Conservation (phyloP, 2,329 filamentous ascomycete species). For the Fusarium cyanostomum region DNA sequence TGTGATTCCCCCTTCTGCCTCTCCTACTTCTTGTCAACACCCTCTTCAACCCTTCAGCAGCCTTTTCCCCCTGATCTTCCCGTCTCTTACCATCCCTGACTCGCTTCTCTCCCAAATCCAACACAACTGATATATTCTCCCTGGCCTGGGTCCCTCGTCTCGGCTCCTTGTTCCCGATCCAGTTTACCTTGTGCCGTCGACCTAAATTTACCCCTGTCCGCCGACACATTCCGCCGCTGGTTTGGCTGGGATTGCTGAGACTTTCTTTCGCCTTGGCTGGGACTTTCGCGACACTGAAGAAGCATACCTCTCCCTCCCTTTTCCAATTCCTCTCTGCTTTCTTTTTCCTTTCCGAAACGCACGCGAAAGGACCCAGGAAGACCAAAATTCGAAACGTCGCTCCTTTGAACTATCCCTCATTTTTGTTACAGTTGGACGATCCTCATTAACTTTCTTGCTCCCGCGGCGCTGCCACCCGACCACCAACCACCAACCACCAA, state of each 20-base stretch:
- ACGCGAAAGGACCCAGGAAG: neutral
- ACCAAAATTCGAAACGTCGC: neutral
- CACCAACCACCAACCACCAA: conserved; percentile 4
- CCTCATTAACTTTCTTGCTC: neutral
- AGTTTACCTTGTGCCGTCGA: conserved; percentile 15
- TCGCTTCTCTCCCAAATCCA: conserved; percentile 16
- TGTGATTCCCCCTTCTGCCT: neutral
- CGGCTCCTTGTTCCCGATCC: conserved; percentile 22
- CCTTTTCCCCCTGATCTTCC: conserved; percentile 30
- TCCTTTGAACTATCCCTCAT: neutral
- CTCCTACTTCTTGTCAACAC: conserved; percentile 6
- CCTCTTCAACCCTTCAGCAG: conserved; percentile 6
- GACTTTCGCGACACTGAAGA: neutral
- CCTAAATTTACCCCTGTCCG: conserved; percentile 20
- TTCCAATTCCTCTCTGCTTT: conserved; percentile 11
- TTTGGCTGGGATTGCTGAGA: conserved; percentile 36
- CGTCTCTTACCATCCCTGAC: conserved; percentile 18
- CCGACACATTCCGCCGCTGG: conserved; percentile 14
- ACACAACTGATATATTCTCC: conserved; percentile 8
- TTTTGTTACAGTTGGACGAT: neutral
- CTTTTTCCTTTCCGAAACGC: conserved; percentile 2
- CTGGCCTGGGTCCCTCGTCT: conserved; percentile 6
- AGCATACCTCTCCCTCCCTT: conserved; percentile 11
- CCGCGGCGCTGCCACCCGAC: conserved; percentile 16
- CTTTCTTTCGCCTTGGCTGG: conserved; percentile 15